These are phyloP conservation scores for Chimonanthus praecox DNA, from an alignment of 164 flowering plant species.

Conservation along the genomic window DNA sequence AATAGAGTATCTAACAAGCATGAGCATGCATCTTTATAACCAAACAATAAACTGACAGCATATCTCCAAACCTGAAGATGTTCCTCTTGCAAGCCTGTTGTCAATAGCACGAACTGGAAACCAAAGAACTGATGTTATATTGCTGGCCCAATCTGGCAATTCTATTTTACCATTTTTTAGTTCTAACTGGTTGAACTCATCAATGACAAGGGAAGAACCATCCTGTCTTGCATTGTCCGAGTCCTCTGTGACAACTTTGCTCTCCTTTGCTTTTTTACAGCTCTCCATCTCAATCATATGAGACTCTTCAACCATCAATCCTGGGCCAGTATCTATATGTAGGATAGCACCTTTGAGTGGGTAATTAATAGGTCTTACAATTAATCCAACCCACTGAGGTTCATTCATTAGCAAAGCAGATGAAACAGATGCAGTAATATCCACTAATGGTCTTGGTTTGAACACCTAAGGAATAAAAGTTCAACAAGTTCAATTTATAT, in stretches of 20 bases:
- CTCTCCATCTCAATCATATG: slow-evolving; percentile 76
- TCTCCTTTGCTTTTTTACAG: slow-evolving; percentile 20
- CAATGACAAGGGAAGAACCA: slow-evolving; percentile 20
- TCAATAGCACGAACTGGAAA: slow-evolving; percentile 72
- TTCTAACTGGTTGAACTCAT: slow-evolving; percentile 39
- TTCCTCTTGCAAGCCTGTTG: slow-evolving; percentile 64
- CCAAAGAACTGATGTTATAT: slow-evolving; percentile 73
- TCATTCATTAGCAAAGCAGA: slow-evolving; percentile 93
- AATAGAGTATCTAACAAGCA: too few species aligned
- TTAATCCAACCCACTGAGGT: slow-evolving; percentile 90
- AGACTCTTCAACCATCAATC: slow-evolving; percentile 62
- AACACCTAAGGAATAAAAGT: slow-evolving; percentile 47
- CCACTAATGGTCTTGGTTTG: slow-evolving; percentile 94
- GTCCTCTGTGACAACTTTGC: slow-evolving; percentile 11
- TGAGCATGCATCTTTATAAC: slow-evolving; percentile 1
- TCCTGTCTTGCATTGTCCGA: slow-evolving; percentile 12
- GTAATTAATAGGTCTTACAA: slow-evolving; percentile 74
- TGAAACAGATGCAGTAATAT: slow-evolving; percentile 79
- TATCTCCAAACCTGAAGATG: slow-evolving; percentile 51
- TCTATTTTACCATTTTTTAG: slow-evolving; percentile 55
- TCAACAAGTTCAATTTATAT: background rate
- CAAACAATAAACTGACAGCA: slow-evolving; percentile 5
- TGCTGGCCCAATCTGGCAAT: slow-evolving; percentile 90
- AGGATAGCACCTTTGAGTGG: slow-evolving; percentile 85
- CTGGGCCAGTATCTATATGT: slow-evolving; percentile 94